These are phyloP conservation scores for Eucalyptus polyanthemos DNA, from an alignment of 345 rosid genomes.

Conservation along the genomic window DNA sequence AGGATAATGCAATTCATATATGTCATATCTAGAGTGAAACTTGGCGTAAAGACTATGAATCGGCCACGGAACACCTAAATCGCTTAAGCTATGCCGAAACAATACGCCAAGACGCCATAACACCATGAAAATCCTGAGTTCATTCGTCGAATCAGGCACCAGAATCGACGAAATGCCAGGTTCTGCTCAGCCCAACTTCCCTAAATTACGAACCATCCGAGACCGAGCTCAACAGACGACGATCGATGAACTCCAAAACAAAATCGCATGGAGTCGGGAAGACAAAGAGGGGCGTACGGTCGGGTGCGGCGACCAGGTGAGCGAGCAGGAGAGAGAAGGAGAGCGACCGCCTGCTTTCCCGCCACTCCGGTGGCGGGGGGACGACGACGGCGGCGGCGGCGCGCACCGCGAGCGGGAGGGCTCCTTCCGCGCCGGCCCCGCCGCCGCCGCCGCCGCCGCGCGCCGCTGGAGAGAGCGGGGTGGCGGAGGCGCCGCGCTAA, in stretches of 20 bases:
- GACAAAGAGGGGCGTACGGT: conserved; percentile 10
- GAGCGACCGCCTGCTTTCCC: conserved; percentile 41
- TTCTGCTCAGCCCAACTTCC: background rate
- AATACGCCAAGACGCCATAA: background rate
- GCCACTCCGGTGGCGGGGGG: conserved; percentile 2
- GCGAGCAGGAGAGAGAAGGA: conserved; percentile 51
- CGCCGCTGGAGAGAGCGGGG: background rate
- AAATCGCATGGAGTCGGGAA: background rate
- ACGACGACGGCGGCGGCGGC: background rate
- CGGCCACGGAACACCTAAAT: background rate
- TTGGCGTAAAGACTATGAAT: background rate
- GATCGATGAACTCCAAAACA: background rate
- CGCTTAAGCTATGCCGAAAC: background rate
- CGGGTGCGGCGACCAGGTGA: conserved; percentile 19
- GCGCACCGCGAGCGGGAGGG: conserved; percentile 12
- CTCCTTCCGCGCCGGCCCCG: background rate
- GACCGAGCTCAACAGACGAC: background rate
- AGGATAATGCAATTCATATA: background rate
- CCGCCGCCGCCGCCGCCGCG: no score
- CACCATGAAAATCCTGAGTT: background rate
- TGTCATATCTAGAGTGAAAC: background rate
- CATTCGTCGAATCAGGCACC: background rate
- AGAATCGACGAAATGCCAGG: background rate
- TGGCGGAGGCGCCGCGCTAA: background rate
- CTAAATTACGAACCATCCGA: background rate